A percentile compares a stretch with the other conserved stretches of the same genome.
These are phyloP conservation scores for Penicillium digitatum DNA, from an alignment of 2,329 filamentous ascomycete species.

Conservation along the genomic window DNA sequence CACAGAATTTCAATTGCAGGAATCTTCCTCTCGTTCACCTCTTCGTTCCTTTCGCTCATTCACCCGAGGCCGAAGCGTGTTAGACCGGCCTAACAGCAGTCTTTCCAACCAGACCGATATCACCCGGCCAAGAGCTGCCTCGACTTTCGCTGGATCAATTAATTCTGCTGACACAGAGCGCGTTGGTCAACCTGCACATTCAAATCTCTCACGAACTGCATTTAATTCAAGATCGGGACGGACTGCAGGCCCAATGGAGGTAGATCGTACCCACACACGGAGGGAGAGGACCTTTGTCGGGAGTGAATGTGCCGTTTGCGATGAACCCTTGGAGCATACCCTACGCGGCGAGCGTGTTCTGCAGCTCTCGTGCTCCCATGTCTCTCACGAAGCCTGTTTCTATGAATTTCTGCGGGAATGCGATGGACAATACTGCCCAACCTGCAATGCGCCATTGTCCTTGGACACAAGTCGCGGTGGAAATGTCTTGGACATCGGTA, in stretches of 20 bases:
- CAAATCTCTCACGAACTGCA: constrained; percentile 34
- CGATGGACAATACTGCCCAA: constrained; percentile 89
- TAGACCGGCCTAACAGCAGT: constrained; percentile 31
- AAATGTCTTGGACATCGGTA: constrained; percentile 89
- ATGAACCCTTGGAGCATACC: constrained; percentile 94
- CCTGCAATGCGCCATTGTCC: constrained; percentile 85
- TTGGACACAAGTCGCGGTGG: constrained; percentile 89
- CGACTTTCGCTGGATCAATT: constrained; percentile 21
- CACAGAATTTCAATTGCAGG: constrained; percentile 30
- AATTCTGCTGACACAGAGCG: constrained; percentile 19
- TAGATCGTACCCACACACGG: constrained; percentile 73
- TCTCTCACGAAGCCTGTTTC: constrained; percentile 96
- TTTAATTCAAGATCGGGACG: constrained; percentile 39
- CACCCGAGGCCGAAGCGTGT: constrained; percentile 21
- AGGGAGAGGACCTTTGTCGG: constrained; percentile 94
- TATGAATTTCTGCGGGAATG: constrained; percentile 97
- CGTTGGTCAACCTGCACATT: constrained; percentile 18
- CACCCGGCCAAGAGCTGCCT: constrained; percentile 26
- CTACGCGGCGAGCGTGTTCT: constrained; percentile 88
- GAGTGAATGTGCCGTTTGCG: constrained; percentile 90
- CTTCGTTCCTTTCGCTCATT: constrained; percentile 33
- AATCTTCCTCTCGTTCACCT: constrained; percentile 34
- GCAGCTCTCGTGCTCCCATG: constrained; percentile 94
- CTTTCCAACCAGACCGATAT: constrained; percentile 27
- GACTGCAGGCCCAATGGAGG: constrained; percentile 65